Percentiles rank a stretch among this genome's conserved stretches.
phyloP scores from a whole-genome alignment of 768 basidiomycete genomes.

The Auricularia auricula-judae region DNA sequence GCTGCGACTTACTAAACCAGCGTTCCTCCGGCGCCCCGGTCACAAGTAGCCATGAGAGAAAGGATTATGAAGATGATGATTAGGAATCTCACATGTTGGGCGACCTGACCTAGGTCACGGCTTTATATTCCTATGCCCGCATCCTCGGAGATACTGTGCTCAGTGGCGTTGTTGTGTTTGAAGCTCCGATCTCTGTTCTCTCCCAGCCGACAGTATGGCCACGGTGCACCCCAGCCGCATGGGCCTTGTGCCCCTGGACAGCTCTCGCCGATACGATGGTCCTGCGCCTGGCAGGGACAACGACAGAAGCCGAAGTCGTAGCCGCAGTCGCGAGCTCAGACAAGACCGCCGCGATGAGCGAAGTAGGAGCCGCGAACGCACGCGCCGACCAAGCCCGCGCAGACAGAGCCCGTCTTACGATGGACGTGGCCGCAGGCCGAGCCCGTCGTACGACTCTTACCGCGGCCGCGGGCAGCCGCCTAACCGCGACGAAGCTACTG shows the following conservation, averaged over 20 bases:
- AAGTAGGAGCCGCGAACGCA: constrained; percentile 6
- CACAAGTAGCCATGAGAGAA: too few relatives aligned
- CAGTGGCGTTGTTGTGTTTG: neutral
- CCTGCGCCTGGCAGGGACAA: too few relatives aligned
- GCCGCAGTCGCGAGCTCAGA: constrained; percentile 18
- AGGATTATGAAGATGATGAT: too few relatives aligned
- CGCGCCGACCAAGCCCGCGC: constrained; percentile 13
- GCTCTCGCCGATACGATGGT: constrained; percentile 1
- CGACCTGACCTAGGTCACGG: too few relatives aligned
- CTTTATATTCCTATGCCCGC: too few relatives aligned
- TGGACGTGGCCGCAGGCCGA: constrained; percentile 20
- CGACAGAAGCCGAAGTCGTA: constrained; percentile 13
- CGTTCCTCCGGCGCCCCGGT: too few relatives aligned
- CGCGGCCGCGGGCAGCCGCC: constrained; percentile 23
- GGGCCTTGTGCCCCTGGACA: constrained; percentile 45
- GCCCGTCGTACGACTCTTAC: constrained; percentile 43
- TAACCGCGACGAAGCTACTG: constrained; percentile 13
- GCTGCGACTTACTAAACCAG: too few relatives aligned
- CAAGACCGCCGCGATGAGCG: constrained; percentile 4
- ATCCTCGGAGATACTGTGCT: neutral
- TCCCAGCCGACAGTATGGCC: constrained; percentile 35
- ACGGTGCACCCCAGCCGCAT: constrained; percentile 66
- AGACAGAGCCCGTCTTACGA: constrained; percentile 9
- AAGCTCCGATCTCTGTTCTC: neutral
- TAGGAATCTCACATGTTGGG: too few relatives aligned